Conservation (phyloP, 208 protist genomes). For the Lotmaria passim region DNA sequence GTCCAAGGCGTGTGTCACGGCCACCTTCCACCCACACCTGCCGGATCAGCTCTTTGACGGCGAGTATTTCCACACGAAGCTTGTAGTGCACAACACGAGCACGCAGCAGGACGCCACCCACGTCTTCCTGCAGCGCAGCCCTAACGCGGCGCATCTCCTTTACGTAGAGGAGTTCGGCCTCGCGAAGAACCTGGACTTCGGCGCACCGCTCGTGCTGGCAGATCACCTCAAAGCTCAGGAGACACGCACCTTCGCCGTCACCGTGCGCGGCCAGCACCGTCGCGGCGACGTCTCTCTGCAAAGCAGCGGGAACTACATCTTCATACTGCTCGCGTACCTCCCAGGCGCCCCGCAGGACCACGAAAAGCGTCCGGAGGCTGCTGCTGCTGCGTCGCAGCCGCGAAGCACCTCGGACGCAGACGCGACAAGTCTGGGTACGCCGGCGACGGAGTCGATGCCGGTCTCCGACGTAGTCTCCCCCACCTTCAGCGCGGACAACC, state of each 20-base stretch:
- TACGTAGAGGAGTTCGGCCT: conserved; percentile 63
- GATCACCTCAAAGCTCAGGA: conserved; percentile 53
- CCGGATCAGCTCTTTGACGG: conserved; percentile 74
- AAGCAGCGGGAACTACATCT: conserved; percentile 58
- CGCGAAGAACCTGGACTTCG: conserved; percentile 47
- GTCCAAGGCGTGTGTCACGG: conserved; percentile 64
- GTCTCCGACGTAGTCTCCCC: conserved; percentile 6
- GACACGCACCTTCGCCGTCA: conserved; percentile 45
- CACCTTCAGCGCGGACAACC: not conserved
- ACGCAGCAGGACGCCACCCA: conserved; percentile 52
- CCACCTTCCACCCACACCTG: conserved; percentile 58
- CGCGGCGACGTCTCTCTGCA: conserved; percentile 43
- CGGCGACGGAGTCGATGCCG: not conserved
- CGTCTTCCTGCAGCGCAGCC: conserved; percentile 76
- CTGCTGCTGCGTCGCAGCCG: no score
- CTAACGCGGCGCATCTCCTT: conserved; percentile 64
- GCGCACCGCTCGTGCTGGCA: conserved; percentile 50
- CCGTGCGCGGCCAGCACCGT: conserved; percentile 66
- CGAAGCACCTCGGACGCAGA: conserved; percentile 3
- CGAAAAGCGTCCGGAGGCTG: not conserved
- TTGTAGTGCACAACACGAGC: conserved; percentile 70
- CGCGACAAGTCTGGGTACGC: not conserved
- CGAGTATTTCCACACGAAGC: conserved; percentile 72
- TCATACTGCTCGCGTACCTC: conserved; percentile 70
- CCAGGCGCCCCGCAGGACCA: conserved; percentile 15